A percentile compares a stretch with the other conserved stretches of the same genome.
Conservation (phyloP, 1,284 basidiomycete species). For the Irpex sp. region DNA sequence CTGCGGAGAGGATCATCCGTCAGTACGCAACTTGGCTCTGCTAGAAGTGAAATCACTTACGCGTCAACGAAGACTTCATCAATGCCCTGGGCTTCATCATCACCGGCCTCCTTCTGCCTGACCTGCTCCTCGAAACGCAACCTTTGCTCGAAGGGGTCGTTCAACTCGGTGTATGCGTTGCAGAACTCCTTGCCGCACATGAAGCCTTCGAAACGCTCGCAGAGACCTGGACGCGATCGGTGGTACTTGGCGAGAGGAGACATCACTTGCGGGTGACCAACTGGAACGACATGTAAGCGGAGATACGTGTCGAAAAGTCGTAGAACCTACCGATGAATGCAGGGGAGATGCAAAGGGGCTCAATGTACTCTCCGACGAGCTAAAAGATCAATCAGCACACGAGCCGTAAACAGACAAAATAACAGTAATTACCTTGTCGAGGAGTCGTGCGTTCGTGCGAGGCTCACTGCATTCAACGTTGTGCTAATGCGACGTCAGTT, state of each 20-base stretch:
- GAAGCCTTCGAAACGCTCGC: constrained; percentile 98
- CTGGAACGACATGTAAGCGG: constrained; percentile 33
- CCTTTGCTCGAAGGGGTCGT: constrained; percentile 96
- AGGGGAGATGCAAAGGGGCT: constrained; percentile 94
- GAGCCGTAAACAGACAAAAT: not conserved
- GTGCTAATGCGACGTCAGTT: constrained; percentile 50
- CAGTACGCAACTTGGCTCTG: constrained; percentile 4
- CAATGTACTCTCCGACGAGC: constrained; percentile 98
- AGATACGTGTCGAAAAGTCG: not conserved
- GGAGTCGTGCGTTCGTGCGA: constrained; percentile 90
- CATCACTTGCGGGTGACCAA: constrained; percentile 99
- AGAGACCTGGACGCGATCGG: constrained; percentile 88
- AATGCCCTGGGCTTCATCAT: constrained; percentile 97
- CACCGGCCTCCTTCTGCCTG: constrained; percentile 93
- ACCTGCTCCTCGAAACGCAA: constrained; percentile 95
- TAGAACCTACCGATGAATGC: constrained; percentile 80
- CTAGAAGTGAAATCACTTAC: constrained; percentile 41
- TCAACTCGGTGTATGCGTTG: constrained; percentile 98
- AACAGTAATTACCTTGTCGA: constrained; percentile 78
- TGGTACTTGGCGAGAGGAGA: constrained; percentile 97
- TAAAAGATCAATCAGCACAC: constrained; percentile 24
- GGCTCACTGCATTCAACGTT: constrained; percentile 98
- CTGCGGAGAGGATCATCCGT: constrained; percentile 35
- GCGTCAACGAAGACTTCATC: constrained; percentile 94
- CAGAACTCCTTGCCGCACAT: constrained; percentile 98